Percentiles rank a stretch among this genome's conserved stretches.
These are phyloP conservation scores for Umbelopsis sp. DNA, from an alignment of 192 early-diverging fungal genomes.

Conservation along the genomic window DNA sequence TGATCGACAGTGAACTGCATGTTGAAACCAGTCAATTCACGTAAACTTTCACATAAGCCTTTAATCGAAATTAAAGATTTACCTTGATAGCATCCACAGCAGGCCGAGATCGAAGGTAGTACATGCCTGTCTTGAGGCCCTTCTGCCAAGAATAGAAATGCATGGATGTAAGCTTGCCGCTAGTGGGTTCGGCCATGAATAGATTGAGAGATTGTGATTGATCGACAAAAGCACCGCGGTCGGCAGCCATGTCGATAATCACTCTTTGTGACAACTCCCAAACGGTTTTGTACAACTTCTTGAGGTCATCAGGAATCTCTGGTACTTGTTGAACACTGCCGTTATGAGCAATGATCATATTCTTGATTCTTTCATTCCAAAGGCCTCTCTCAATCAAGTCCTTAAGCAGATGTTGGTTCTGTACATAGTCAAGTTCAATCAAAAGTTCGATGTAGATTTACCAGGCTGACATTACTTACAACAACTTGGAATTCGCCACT, in stretches of 20 bases:
- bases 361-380: conserved; percentile 94
- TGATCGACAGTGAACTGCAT: conserved; percentile 89
- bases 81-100: conserved; percentile 92
- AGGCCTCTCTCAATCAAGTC: conserved; percentile 89
- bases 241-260: conserved; percentile 94
- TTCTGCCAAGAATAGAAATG: conserved; percentile 98
- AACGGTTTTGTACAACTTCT: conserved; percentile 90
- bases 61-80: background rate
- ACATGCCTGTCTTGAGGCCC: conserved; percentile 99
- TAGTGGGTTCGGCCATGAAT: conserved; percentile 87
- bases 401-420: conserved; percentile 89
- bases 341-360: conserved; percentile 91
- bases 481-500: conserved; percentile 98
- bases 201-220: conserved; percentile 96
- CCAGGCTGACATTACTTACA: conserved; percentile 24
- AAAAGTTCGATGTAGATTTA: background rate
- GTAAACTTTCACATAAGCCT: background rate
- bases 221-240: conserved; percentile 95
- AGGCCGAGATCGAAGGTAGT: conserved; percentile 91
- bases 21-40: background rate
- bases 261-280: conserved; percentile 92
- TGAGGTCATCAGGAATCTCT: conserved; percentile 80
- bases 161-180: conserved; percentile 94
- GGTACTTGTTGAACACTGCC: conserved; percentile 83
- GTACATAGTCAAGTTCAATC: background rate